Evolutionary conservation across 2,329 filamentous ascomycete genomes (phyloP).

Genomic region (Periglandula ipomoeae): DNA sequence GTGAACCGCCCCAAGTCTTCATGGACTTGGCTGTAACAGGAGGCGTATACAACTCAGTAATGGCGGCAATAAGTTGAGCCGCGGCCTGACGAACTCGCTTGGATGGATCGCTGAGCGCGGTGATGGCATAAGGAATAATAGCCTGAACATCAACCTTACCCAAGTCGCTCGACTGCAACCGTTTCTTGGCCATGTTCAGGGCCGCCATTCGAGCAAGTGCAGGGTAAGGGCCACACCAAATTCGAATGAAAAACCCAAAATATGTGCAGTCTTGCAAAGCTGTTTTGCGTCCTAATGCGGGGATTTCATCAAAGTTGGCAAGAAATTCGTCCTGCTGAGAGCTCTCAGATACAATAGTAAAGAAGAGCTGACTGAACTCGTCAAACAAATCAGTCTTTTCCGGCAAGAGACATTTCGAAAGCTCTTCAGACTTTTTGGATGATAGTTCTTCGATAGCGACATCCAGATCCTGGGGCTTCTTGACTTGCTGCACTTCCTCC

Average conservation of each 20-base stretch:
- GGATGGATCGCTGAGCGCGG: slow-evolving; percentile 65
- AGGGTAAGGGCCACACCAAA: slow-evolving; percentile 66
- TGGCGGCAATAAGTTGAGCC: slow-evolving; percentile 51
- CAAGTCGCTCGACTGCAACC: slow-evolving; percentile 42
- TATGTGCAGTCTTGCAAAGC: slow-evolving; percentile 57
- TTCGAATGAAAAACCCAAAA: slow-evolving; percentile 64
- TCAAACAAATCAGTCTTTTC: slow-evolving; percentile 44
- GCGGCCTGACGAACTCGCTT: slow-evolving; percentile 69
- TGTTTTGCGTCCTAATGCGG: slow-evolving; percentile 43
- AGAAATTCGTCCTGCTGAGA: slow-evolving; percentile 30
- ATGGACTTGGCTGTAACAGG: slow-evolving; percentile 28
- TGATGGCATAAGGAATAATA: slow-evolving; percentile 71
- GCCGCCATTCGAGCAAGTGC: slow-evolving; percentile 60
- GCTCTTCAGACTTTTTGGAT: slow-evolving; percentile 21
- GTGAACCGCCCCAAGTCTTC: slow-evolving; percentile 47
- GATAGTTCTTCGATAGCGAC: slow-evolving; percentile 30
- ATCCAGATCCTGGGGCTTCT: slow-evolving; percentile 29
- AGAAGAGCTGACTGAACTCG: slow-evolving; percentile 50
- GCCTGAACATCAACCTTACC: slow-evolving; percentile 60
- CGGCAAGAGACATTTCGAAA: slow-evolving; percentile 44
- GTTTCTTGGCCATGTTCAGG: slow-evolving; percentile 52
- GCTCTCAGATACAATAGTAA: slow-evolving; percentile 40
- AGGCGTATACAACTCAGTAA: slow-evolving; percentile 40
- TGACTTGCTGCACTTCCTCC: slow-evolving; percentile 15
- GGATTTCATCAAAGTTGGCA: slow-evolving; percentile 42